Evolutionary conservation across 1,284 basidiomycete genomes (phyloP).

Genomic region (Thecaphora frezii): DNA sequence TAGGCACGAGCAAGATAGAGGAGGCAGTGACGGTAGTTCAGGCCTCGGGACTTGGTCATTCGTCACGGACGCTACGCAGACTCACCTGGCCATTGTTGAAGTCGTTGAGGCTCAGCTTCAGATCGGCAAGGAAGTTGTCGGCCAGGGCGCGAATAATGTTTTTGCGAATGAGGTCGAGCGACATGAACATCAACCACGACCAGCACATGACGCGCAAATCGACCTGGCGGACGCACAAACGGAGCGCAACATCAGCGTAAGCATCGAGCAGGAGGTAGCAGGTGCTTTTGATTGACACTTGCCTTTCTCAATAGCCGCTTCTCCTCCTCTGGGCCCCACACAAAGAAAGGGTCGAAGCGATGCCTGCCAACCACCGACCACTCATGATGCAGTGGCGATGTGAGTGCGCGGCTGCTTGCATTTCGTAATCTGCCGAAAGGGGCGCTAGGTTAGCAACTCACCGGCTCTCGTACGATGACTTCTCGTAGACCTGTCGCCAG

Average conservation of each 20-base stretch:
- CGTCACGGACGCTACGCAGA: not conserved
- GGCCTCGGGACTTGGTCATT: too few species aligned
- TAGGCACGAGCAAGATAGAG: not conserved
- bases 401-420: too few species aligned
- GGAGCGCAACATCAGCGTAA: not conserved
- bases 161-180: slow-evolving; percentile 22
- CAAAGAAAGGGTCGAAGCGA: slow-evolving; percentile 21
- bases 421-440: too few species aligned
- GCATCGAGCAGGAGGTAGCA: not conserved
- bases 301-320: slow-evolving; percentile 1
- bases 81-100: slow-evolving; percentile 26
- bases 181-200: slow-evolving; percentile 19
- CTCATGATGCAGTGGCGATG: not conserved
- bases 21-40: too few species aligned
- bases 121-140: slow-evolving; percentile 22
- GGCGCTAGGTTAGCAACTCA: not conserved
- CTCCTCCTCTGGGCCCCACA: slow-evolving; percentile 25
- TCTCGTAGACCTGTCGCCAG: slow-evolving; percentile 28
- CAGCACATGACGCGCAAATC: slow-evolving; percentile 1
- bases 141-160: slow-evolving; percentile 22
- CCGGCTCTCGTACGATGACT: slow-evolving; percentile 8
- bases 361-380: slow-evolving; percentile 3
- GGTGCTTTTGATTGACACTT: slow-evolving; percentile 1
- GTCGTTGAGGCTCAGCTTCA: slow-evolving; percentile 15
- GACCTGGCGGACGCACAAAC: slow-evolving; percentile 6